Conservation (phyloP, 257 asterid species). For the Forsythia viridissima region DNA sequence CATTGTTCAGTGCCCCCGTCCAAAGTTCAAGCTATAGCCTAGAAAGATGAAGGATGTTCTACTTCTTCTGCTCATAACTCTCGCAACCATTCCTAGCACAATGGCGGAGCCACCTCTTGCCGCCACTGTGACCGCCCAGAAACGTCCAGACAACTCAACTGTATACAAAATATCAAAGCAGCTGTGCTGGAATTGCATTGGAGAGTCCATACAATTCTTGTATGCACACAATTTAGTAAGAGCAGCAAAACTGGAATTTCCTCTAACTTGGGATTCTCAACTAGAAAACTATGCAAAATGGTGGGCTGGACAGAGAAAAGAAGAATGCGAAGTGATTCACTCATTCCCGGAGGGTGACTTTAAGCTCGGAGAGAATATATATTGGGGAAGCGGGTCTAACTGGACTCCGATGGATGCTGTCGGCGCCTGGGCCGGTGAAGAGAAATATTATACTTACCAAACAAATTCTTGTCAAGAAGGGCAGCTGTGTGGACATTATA, state of each 20-base stretch:
- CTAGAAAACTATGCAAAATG: slow-evolving; percentile 55
- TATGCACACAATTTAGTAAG: slow-evolving; percentile 68
- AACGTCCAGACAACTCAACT: slow-evolving; percentile 42
- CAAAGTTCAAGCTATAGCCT: not conserved
- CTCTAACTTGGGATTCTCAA: slow-evolving; percentile 62
- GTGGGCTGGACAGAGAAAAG: slow-evolving; percentile 68
- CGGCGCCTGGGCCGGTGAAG: slow-evolving; percentile 69
- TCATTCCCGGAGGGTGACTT: slow-evolving; percentile 68
- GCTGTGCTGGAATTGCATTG: slow-evolving; percentile 59
- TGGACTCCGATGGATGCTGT: slow-evolving; percentile 78
- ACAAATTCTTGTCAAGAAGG: slow-evolving; percentile 56
- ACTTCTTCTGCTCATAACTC: slow-evolving; percentile 19
- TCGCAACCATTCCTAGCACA: slow-evolving; percentile 19
- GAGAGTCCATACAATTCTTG: slow-evolving; percentile 57
- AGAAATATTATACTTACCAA: slow-evolving; percentile 51
- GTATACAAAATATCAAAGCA: slow-evolving; percentile 49
- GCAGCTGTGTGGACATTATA: slow-evolving; percentile 72
- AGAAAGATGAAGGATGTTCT: slow-evolving; percentile 22
- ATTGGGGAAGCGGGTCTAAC: slow-evolving; percentile 66
- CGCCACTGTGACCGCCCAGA: not conserved
- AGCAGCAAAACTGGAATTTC: slow-evolving; percentile 57
- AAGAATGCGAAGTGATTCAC: slow-evolving; percentile 49
- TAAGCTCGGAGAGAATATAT: slow-evolving; percentile 70
- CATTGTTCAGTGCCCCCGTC: slow-evolving; percentile 9
- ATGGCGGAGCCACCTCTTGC: slow-evolving; percentile 7